Base-by-base conservation (phyloP, 768 basidiomycete species). In the Amanita jacksonii region DNA sequence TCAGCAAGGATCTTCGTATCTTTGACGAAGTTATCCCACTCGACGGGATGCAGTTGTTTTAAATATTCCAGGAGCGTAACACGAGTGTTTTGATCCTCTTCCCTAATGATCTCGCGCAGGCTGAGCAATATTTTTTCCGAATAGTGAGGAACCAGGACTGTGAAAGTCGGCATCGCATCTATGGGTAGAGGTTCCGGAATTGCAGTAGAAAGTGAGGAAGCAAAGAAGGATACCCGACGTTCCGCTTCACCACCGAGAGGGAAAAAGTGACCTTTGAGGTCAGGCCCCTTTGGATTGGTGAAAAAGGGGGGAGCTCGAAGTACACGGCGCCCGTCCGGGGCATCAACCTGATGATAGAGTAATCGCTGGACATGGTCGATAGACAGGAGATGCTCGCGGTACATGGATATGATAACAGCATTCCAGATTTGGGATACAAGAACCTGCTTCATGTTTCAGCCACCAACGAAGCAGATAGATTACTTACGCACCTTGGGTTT, bases 21-120 rank as follows among this genome's bases (percentile, higher is more conserved):
- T 70, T 93, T 92, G 54, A 99, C 96, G 57, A 99, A 99, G 63
- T 99, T 99, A 67, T 97, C 96, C 96, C 96, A 99, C 60, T 99
- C 96, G 46, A 97, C 74, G 15, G 96, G 94, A 60, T 98, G 96
- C 37, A 99, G 72, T 61, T 99, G 96, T 65, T 99, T 99, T 60
- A 98, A 70, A 62, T 99, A 99, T 64, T 99, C 96, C 46, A 99
- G 75, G 18, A 97, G 71, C 7, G 96, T 99, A 46, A 99, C 96
- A 3, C 96, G 89, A 6, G 94, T 97, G 58, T 78, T 94, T 58
- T 85, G 82, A 56, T 98, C 93, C 60, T 98, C 93, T 62, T 99
- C 96, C 45, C 94, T 80, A 51, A 99, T 99, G 54, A 99, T 99
- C 65, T 99, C 96, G 38, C 96, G 79, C 30, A 99, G 74, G 58